Evolutionary conservation across 1,139 yeast species (phyloP).

Genomic region (Chernovozyma sophiae-reginae): DNA sequence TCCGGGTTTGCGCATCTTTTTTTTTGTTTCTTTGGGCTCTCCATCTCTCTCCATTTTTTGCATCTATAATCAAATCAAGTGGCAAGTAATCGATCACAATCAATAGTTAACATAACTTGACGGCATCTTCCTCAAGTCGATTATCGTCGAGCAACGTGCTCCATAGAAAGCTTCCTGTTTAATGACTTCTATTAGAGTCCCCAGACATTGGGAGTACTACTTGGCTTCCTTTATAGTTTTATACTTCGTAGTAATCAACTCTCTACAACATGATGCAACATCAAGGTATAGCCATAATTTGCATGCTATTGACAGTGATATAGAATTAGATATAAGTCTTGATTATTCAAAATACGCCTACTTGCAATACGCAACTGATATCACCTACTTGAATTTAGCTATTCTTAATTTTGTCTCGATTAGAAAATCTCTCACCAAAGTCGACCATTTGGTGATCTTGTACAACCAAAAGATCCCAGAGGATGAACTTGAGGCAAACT

Average conservation of each 20-base stretch:
- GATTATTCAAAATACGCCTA: conserved; percentile 20
- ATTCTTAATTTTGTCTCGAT: conserved; percentile 26
- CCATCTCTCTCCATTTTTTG: too few relatives aligned
- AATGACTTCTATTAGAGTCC: conserved; percentile 1
- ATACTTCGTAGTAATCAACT: conserved; percentile 13
- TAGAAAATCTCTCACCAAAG: conserved; percentile 16
- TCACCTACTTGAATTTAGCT: conserved; percentile 31
- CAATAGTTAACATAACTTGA: neutral
- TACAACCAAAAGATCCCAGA: conserved; percentile 17
- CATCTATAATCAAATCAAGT: too few relatives aligned
- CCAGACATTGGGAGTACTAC: conserved; percentile 23
- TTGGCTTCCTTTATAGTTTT: conserved; percentile 19
- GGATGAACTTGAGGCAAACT: conserved; percentile 2
- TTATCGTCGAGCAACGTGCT: neutral
- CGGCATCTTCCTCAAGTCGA: neutral
- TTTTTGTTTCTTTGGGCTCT: neutral
- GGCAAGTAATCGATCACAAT: too few relatives aligned
- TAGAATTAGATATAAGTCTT: neutral
- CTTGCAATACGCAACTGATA: conserved; percentile 35
- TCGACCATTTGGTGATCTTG: conserved; percentile 25
- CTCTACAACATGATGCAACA: neutral
- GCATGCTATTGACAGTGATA: neutral
- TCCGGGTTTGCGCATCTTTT: too few relatives aligned
- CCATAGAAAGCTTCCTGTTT: neutral
- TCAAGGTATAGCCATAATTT: neutral